phyloP scores from a whole-genome alignment of 495 filamentous ascomycete genomes.

The Clavariopsis aquatica region DNA sequence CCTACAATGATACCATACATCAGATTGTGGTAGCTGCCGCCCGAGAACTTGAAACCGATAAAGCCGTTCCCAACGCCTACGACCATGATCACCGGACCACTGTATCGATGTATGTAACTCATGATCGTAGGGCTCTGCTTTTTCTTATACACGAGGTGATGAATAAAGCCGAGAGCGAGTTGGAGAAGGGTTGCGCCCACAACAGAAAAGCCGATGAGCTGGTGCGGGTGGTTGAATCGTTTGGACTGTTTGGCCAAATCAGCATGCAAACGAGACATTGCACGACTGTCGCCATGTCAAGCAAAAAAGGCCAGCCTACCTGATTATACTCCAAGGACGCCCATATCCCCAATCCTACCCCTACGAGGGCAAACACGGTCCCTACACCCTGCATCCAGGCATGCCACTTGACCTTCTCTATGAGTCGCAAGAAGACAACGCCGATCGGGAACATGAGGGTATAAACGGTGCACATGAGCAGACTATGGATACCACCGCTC shows the following conservation, averaged over 20 bases:
- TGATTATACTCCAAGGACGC: slow-evolving; percentile 55
- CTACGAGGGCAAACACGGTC: slow-evolving; percentile 49
- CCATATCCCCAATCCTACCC: slow-evolving; percentile 54
- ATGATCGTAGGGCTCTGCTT: slow-evolving; percentile 50
- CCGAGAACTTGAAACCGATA: slow-evolving; percentile 45
- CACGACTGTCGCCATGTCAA: neutral
- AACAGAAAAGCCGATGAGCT: slow-evolving; percentile 59
- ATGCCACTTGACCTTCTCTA: slow-evolving; percentile 54
- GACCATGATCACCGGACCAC: slow-evolving; percentile 55
- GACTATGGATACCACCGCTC: slow-evolving; percentile 53
- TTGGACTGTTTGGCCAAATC: slow-evolving; percentile 46
- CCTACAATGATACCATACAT: slow-evolving; percentile 31
- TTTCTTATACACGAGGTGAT: slow-evolving; percentile 53
- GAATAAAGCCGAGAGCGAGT: slow-evolving; percentile 50
- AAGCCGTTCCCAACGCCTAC: slow-evolving; percentile 55
- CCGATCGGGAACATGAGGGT: slow-evolving; percentile 59
- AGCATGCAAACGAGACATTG: neutral
- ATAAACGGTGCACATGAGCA: slow-evolving; percentile 55
- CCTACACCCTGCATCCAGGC: slow-evolving; percentile 51
- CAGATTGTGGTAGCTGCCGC: slow-evolving; percentile 16
- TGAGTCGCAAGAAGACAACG: slow-evolving; percentile 52
- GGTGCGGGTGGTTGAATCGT: slow-evolving; percentile 56
- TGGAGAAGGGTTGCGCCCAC: slow-evolving; percentile 52
- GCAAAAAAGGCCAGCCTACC: slow-evolving; percentile 41
- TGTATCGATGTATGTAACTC: slow-evolving; percentile 52